phyloP scores from a whole-genome alignment of 2,329 filamentous ascomycete genomes.

The Rhynchosporium graminicola region DNA sequence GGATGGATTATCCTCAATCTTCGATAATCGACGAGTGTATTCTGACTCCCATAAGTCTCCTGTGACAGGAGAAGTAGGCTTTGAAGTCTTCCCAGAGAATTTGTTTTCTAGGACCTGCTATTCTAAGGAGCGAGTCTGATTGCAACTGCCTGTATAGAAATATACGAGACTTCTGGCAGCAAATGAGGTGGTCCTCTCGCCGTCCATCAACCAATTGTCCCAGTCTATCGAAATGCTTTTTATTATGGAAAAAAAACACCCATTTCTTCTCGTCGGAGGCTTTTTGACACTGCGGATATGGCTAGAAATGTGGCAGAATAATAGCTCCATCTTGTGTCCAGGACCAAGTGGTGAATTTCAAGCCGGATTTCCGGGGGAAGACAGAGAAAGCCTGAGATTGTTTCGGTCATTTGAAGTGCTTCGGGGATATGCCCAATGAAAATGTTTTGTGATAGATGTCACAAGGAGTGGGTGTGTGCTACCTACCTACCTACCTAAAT shows the following conservation, averaged over 20 bases:
- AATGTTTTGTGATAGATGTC: no score
- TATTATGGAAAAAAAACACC: constrained; percentile 9
- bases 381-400: constrained; percentile 7
- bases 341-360: constrained; percentile 16
- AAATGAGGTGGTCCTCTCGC: constrained; percentile 9
- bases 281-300: constrained; percentile 15
- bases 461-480: no score
- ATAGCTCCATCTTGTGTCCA: constrained; percentile 13
- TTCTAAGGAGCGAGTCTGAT: constrained; percentile 9
- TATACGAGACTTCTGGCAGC: constrained; percentile 8
- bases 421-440: no score
- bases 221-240: constrained; percentile 10
- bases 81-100: neutral
- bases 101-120: neutral
- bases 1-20: neutral
- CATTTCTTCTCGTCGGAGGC: constrained; percentile 16
- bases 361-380: constrained; percentile 19
- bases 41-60: neutral
- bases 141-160: neutral
- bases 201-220: constrained; percentile 11
- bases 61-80: neutral
- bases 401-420: neutral
- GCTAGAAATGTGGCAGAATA: neutral
- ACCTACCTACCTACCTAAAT: no score
- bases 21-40: neutral